A percentile compares a stretch with the other conserved stretches of the same genome.
Conservation (phyloP, 495 filamentous ascomycete species). For the Penicillium mononematosum region DNA sequence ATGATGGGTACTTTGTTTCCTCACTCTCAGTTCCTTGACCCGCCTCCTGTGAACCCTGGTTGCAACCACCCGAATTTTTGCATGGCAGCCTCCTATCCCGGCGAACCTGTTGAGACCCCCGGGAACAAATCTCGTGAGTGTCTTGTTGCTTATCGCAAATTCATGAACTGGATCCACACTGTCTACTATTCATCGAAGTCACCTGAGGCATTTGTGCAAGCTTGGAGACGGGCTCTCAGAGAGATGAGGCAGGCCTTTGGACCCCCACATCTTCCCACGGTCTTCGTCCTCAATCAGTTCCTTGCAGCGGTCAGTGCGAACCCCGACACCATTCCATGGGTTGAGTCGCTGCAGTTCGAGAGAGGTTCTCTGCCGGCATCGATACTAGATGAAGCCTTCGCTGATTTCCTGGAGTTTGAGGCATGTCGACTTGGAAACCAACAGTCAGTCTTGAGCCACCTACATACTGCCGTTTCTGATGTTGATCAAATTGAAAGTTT, state of each 20-base stretch:
- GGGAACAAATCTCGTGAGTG: not conserved
- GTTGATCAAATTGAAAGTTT: not conserved
- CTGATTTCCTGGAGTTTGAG: not conserved
- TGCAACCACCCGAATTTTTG: not conserved
- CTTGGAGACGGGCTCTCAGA: not conserved
- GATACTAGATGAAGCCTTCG: not conserved
- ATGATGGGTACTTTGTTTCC: not conserved
- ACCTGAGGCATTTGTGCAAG: not conserved
- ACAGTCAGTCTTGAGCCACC: too few relatives aligned
- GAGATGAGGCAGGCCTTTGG: not conserved
- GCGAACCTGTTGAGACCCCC: not conserved
- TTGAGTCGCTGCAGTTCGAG: not conserved
- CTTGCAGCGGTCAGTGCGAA: constrained; percentile 3
- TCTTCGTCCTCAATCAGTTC: not conserved
- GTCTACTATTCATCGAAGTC: not conserved
- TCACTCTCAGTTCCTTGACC: not conserved
- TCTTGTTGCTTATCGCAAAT: not conserved
- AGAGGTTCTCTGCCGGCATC: not conserved
- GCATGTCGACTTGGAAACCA: not conserved
- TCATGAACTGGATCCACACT: not conserved
- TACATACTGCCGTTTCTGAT: not conserved
- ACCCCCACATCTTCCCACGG: not conserved
- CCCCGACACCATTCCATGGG: not conserved
- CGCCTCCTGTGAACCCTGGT: too few relatives aligned
- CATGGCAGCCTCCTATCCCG: not conserved